A percentile compares a stretch with the other conserved stretches of the same genome.
phyloP scores from a whole-genome alignment of 2,329 filamentous ascomycete genomes.

The Hypoxylon sp. region DNA sequence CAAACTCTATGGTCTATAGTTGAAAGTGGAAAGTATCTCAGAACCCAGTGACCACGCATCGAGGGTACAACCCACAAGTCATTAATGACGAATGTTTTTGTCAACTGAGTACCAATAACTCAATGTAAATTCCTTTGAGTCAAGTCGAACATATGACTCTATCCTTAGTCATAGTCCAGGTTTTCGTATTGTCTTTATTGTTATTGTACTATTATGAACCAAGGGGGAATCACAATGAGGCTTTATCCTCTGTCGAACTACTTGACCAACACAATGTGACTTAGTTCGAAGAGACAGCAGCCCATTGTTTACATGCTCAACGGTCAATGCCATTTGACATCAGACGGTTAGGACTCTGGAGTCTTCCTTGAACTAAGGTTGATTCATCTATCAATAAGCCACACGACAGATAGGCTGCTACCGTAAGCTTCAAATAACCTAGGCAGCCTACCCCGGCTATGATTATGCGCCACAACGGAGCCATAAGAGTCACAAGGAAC shows the following conservation, averaged over 20 bases:
- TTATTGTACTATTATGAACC: constrained; percentile 25
- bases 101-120: constrained; percentile 7
- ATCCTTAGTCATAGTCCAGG: constrained; percentile 24
- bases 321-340: constrained; percentile 3
- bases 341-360: not conserved
- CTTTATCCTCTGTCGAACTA: constrained; percentile 17
- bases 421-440: not conserved
- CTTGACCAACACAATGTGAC: constrained; percentile 37
- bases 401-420: not conserved
- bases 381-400: not conserved
- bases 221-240: constrained; percentile 25
- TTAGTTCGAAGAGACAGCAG: constrained; percentile 10
- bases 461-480: not conserved
- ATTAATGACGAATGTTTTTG: constrained; percentile 36
- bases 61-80: constrained; percentile 19
- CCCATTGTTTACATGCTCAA: constrained; percentile 14
- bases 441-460: not conserved
- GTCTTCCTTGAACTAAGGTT: not conserved
- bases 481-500: not conserved
- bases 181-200: constrained; percentile 20
- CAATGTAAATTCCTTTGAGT: constrained; percentile 30
- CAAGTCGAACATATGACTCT: constrained; percentile 24
- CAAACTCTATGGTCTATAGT: constrained; percentile 18
- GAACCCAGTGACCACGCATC: constrained; percentile 2
- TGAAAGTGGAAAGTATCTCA: constrained; percentile 37